Evolutionary conservation across 495 filamentous ascomycete species (phyloP), one percentile per base, ranked within the genome.

Genomic region (Lasiosphaeris hirsuta): DNA sequence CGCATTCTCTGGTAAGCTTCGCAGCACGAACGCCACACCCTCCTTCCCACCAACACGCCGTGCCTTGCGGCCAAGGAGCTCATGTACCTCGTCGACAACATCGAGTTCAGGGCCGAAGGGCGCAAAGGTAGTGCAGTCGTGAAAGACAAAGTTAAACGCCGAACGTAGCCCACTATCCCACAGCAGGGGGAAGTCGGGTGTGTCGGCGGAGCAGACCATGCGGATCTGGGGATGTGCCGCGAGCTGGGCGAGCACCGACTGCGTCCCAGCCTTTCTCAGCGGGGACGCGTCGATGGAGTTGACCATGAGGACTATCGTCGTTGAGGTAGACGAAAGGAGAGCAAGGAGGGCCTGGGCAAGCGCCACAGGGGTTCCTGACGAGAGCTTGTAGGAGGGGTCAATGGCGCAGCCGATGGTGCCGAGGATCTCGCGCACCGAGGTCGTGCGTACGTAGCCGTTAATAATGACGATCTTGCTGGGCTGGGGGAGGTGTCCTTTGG

Each of bases 51-150:
- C 91, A 9, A 90, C 80, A 49, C 89, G 82, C 38, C 86, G 81
- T n/a, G 90, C 88, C 63, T 86, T 90, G 19, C 92, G 82, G 23
- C 93, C 92, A 0, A 97, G 81, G 0, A 97, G 80, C 61, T 88
- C 83, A 66, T 96, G 86, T 15, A 96, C 90, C 57, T 87, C 88
- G 63, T 95, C 90, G 11, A 97, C 89, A 6, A 90, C 86, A 62
- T 90, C 87, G 30, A 91, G 73, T 54, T 92, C 88, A n/a, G 71
- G 68, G n/a, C 79, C 77, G 63, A 85, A 91, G 0, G 90, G 82
- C 0, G 80, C 74, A 62, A 96, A 97, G 0, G 95, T 97, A 2
- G 94, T 97, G 66, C 86, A 86, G 72, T 97, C 92, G 72, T 98
- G 94, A 76, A 92, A 96, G 14, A 91, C 75, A 59, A 95, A 92